phyloP scores from a whole-genome alignment of 768 basidiomycete genomes.

The Trametes cingulata region DNA sequence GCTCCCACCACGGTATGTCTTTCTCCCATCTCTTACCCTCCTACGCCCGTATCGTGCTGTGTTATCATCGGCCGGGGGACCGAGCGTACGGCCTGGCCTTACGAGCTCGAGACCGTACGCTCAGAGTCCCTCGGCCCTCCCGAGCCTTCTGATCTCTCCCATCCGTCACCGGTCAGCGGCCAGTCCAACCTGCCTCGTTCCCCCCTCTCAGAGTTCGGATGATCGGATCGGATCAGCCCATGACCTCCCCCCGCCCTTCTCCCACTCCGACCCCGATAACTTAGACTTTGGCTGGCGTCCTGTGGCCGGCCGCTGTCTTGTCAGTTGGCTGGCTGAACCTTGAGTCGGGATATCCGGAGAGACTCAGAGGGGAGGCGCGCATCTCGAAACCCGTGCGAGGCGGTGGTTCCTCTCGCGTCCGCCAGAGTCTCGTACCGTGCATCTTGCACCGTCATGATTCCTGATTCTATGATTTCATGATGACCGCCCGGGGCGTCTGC shows the following conservation, averaged over 20 bases:
- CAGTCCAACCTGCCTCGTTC: constrained; percentile 6
- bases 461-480: constrained; percentile 2
- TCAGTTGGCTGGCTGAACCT: not conserved
- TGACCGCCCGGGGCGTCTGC: constrained; percentile 6
- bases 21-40: not conserved
- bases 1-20: constrained; percentile 3
- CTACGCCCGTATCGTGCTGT: not conserved
- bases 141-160: constrained; percentile 6
- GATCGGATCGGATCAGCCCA: constrained; percentile 19
- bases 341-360: not conserved
- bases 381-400: not conserved
- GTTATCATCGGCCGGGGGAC: not conserved
- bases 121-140: not conserved
- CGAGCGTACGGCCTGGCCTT: constrained; percentile 4
- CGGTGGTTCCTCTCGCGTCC: too few species aligned
- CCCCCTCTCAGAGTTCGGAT: constrained; percentile 4
- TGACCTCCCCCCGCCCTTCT: constrained; percentile 4
- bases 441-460: not conserved
- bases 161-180: constrained; percentile 8
- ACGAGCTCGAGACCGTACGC: constrained; percentile 3
- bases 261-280: not conserved
- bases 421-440: not conserved
- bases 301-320: too few species aligned
- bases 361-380: not conserved
- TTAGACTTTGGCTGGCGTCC: not conserved